phyloP scores from a whole-genome alignment of 306 rosid species.

The Trifolium dubium region DNA sequence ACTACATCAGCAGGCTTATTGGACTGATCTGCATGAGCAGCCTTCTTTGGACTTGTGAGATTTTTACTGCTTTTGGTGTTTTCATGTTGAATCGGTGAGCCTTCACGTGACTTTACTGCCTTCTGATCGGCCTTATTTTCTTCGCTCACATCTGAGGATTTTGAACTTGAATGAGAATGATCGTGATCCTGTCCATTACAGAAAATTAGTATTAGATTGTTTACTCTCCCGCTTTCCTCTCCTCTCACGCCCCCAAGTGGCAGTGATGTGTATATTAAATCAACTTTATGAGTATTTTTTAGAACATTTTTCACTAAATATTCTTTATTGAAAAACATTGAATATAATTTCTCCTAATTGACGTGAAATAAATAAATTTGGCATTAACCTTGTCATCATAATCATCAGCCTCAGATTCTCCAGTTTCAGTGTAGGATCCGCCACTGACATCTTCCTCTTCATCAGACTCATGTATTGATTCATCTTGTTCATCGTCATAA shows the following conservation, averaged over 20 bases:
- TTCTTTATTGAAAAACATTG: constrained; percentile 24
- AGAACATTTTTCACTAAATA: not conserved
- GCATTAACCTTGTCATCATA: constrained; percentile 58
- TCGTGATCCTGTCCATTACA: constrained; percentile 62
- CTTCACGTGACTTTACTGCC: constrained; percentile 47
- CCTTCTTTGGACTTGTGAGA: constrained; percentile 39
- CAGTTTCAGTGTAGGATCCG: constrained; percentile 61
- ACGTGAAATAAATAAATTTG: constrained; percentile 37
- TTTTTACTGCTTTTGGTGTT: constrained; percentile 44
- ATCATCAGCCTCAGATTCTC: constrained; percentile 48
- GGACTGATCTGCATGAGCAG: constrained; percentile 40
- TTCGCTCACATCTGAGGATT: constrained; percentile 49
- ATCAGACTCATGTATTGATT: constrained; percentile 62
- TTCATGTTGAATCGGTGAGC: constrained; percentile 45
- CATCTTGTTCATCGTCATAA: constrained; percentile 65
- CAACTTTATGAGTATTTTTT: not conserved
- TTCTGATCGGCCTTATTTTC: constrained; percentile 44
- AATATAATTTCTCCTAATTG: constrained; percentile 31
- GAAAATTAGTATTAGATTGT: not conserved
- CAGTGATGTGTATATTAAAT: too few species aligned
- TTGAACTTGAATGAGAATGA: constrained; percentile 51
- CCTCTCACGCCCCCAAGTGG: too few species aligned
- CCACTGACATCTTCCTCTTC: constrained; percentile 64
- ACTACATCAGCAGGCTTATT: constrained; percentile 44
- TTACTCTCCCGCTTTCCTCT: too few species aligned